Evolutionary conservation across 2,329 filamentous ascomycete species (phyloP).

Genomic region (Fusarium setosum): DNA sequence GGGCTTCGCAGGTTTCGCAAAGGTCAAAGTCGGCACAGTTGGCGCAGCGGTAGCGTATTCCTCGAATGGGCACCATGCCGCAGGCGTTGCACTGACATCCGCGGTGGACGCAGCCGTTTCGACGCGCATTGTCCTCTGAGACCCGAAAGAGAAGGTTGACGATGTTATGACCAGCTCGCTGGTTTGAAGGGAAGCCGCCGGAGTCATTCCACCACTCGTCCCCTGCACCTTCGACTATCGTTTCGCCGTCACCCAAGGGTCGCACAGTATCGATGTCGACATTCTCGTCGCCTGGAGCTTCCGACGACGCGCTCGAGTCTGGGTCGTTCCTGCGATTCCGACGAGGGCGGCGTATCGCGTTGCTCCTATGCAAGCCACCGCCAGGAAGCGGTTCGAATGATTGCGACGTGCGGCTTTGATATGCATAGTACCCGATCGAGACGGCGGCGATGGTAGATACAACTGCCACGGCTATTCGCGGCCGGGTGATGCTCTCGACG

Average conservation of each 20-base stretch:
- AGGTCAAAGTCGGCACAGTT: slow-evolving; percentile 98
- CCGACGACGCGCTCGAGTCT: slow-evolving; percentile 56
- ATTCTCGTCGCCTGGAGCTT: slow-evolving; percentile 59
- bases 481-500: slow-evolving; percentile 66
- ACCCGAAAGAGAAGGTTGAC: slow-evolving; percentile 90
- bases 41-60: slow-evolving; percentile 91
- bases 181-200: slow-evolving; percentile 52
- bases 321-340: slow-evolving; percentile 49
- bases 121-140: slow-evolving; percentile 89
- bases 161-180: slow-evolving; percentile 78
- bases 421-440: slow-evolving; percentile 70
- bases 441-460: slow-evolving; percentile 67
- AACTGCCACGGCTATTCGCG: slow-evolving; percentile 65
- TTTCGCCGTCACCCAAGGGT: slow-evolving; percentile 52
- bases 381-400: slow-evolving; percentile 40
- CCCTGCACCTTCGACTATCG: slow-evolving; percentile 53
- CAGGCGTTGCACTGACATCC: slow-evolving; percentile 94
- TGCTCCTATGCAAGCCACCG: slow-evolving; percentile 70
- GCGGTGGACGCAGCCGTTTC: slow-evolving; percentile 90
- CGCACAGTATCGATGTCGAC: slow-evolving; percentile 45
- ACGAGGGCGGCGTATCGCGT: slow-evolving; percentile 69
- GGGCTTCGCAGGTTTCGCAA: slow-evolving; percentile 91
- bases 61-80: slow-evolving; percentile 87
- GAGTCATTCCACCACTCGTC: slow-evolving; percentile 66
- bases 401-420: slow-evolving; percentile 50